phyloP scores from a whole-genome alignment of 2,329 filamentous ascomycete species.

The Alternaria postmessia region DNA sequence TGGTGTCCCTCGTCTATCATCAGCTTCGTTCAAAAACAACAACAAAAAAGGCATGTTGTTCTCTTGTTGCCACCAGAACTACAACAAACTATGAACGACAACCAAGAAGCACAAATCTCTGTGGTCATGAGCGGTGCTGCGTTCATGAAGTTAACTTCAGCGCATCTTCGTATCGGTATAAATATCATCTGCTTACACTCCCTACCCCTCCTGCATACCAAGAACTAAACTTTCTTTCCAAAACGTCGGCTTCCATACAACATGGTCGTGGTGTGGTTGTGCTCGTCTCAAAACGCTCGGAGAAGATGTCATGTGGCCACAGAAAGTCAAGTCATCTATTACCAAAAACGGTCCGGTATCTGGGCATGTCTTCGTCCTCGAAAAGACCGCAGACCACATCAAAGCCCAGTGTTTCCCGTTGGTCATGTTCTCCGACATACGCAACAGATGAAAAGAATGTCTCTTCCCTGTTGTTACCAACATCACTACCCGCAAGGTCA shows the following conservation, averaged over 20 bases:
- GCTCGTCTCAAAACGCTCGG: no score
- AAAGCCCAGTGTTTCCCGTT: neutral
- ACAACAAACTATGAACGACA: no score
- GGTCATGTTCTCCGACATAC: neutral
- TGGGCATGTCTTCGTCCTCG: neutral
- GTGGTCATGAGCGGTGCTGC: no score
- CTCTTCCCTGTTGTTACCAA: neutral
- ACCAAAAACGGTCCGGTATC: rapidly evolving
- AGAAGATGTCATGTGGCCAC: no score
- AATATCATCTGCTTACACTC: neutral
- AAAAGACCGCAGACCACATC: neutral
- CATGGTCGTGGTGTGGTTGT: neutral
- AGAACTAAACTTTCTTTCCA: neutral
- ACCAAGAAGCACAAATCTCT: no score
- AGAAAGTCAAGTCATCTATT: neutral
- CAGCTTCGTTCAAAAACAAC: no score
- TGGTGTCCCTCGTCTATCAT: rapidly evolving
- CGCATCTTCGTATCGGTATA: neutral
- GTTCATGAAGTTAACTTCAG: no score
- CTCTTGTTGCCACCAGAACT: no score
- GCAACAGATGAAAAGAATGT: neutral
- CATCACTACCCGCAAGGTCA: neutral
- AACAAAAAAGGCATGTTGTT: no score
- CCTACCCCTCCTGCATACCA: rapidly evolving
- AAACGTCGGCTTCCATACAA: no score